Conservation (phyloP, 1,284 basidiomycete genomes). For the Omphalotus olearius region DNA sequence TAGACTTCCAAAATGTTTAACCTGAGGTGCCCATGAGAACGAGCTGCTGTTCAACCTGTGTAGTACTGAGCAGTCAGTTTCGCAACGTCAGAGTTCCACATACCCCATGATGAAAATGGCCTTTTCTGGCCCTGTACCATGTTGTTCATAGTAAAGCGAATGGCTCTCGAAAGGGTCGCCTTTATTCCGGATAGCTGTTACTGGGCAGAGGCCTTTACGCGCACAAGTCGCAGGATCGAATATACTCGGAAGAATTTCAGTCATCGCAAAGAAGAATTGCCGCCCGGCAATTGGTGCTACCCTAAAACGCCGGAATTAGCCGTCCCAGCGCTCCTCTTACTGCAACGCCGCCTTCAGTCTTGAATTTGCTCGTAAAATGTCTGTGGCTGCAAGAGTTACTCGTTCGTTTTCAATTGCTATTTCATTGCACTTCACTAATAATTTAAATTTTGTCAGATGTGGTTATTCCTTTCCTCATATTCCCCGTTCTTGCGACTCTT, state of each 20-base stretch:
- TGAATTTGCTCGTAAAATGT: too few species aligned
- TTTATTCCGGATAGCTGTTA: conserved; percentile 51
- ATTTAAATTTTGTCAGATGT: too few species aligned
- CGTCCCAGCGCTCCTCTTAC: neutral
- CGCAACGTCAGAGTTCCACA: conserved; percentile 6
- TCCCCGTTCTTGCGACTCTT: conserved; percentile 15
- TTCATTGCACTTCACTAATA: too few species aligned
- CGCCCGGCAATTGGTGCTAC: too few species aligned
- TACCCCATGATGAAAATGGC: conserved; percentile 72
- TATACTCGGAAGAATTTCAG: conserved; percentile 32
- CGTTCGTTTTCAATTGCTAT: too few species aligned
- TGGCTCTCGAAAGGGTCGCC: conserved; percentile 53
- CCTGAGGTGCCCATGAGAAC: conserved; percentile 61
- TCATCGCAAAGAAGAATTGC: neutral
- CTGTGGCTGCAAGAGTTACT: too few species aligned
- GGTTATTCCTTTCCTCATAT: conserved; percentile 1
- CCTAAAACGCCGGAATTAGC: neutral
- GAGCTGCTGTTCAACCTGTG: conserved; percentile 54
- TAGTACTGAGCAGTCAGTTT: neutral
- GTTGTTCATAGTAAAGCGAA: conserved; percentile 74
- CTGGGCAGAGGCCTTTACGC: conserved; percentile 69
- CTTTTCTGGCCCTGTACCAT: conserved; percentile 58
- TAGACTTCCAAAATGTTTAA: conserved; percentile 48
- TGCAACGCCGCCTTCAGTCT: neutral
- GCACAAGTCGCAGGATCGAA: conserved; percentile 57